Conservation (phyloP, 345 rosid species). For the Eutrema heterophyllum region DNA sequence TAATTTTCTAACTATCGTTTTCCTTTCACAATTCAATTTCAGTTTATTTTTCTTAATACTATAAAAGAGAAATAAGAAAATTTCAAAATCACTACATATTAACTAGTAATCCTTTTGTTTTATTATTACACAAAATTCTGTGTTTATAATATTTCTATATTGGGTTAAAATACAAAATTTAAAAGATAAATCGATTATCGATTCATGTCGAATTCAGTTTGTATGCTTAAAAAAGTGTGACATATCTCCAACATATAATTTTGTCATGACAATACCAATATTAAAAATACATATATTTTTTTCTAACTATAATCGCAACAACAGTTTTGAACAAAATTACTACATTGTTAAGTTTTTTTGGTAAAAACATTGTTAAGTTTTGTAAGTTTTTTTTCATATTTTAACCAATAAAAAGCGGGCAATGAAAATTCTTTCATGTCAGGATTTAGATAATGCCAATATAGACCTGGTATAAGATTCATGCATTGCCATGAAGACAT, state of each 20-base stretch:
- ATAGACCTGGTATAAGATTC: neutral
- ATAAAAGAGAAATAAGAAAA: neutral
- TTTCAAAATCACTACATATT: neutral
- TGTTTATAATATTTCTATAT: neutral
- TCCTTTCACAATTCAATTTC: neutral
- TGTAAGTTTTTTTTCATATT: neutral
- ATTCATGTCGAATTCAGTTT: neutral
- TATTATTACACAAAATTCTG: neutral
- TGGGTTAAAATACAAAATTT: neutral
- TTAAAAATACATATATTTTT: neutral
- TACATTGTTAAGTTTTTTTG: too few species aligned
- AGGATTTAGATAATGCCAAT: too few species aligned
- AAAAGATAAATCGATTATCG: neutral
- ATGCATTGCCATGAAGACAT: slow-evolving; percentile 19
- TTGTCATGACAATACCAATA: too few species aligned
- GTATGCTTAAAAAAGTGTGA: neutral
- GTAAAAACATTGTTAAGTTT: too few species aligned
- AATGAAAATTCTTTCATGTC: too few species aligned
- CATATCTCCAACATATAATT: neutral
- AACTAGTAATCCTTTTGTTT: neutral
- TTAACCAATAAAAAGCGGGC: neutral
- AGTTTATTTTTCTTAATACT: neutral
- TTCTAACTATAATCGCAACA: neutral
- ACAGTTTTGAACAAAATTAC: neutral
- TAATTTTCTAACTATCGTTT: neutral